A percentile compares a stretch with the other conserved stretches of the same genome.
phyloP scores from a whole-genome alignment of 2,329 filamentous ascomycete species.

The Blumeria hordei region DNA sequence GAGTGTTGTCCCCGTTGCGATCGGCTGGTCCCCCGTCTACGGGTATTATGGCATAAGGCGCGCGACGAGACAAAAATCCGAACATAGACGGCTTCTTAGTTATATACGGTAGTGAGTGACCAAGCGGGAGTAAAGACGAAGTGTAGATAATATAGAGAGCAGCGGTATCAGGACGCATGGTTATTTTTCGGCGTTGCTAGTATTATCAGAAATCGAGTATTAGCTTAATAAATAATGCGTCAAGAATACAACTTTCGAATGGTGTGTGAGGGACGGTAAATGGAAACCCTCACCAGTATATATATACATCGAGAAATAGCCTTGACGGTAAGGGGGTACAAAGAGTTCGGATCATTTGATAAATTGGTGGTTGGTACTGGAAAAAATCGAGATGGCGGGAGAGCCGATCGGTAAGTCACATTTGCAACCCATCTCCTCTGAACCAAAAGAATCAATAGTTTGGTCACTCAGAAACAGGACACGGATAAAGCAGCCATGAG shows the following conservation, averaged over 20 bases:
- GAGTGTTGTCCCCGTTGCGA: neutral
- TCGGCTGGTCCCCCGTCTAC: slow-evolving; percentile 14
- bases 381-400: neutral
- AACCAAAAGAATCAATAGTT: too few species aligned
- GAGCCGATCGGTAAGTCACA: neutral
- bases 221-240: neutral
- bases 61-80: slow-evolving; percentile 7
- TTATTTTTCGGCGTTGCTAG: too few species aligned
- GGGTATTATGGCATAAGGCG: slow-evolving; percentile 15
- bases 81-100: neutral
- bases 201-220: neutral
- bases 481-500: too few species aligned
- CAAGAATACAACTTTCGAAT: neutral
- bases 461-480: too few species aligned
- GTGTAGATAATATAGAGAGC: too few species aligned
- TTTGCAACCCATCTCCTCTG: too few species aligned
- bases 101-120: too few species aligned
- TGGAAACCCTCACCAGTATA: neutral
- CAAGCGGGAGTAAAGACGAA: too few species aligned
- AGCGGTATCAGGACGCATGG: too few species aligned
- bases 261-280: neutral
- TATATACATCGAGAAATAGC: neutral
- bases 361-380: neutral
- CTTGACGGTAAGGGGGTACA: neutral
- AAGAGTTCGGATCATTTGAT: neutral